A percentile compares a stretch with the other conserved stretches of the same genome.
phyloP scores from a whole-genome alignment of 768 basidiomycete species.

The Dioszegia aurantiaca region DNA sequence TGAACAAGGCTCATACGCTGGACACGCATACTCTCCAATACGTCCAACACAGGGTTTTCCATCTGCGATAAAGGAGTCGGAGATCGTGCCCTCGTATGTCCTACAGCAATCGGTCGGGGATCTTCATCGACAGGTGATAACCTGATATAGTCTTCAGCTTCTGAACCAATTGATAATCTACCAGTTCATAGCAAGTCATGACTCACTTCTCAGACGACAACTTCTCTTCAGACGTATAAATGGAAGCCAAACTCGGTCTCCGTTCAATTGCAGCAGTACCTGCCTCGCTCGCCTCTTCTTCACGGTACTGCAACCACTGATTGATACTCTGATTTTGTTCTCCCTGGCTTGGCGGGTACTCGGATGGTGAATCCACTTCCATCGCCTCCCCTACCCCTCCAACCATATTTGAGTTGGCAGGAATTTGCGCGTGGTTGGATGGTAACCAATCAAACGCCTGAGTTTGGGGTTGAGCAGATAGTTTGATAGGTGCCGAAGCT shows the following conservation, averaged over 20 bases:
- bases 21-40: conserved; percentile 90
- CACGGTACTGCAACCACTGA: conserved; percentile 7
- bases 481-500: conserved; percentile 1
- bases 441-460: conserved; percentile 1
- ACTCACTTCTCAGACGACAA: conserved; percentile 29
- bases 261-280: neutral
- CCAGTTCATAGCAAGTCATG: neutral
- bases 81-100: conserved; percentile 44
- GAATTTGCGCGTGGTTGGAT: neutral
- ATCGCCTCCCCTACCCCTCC: neutral
- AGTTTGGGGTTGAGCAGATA: neutral
- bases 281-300: neutral
- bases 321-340: neutral
- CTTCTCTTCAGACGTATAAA: conserved; percentile 29
- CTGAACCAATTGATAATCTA: neutral
- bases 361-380: conserved; percentile 11
- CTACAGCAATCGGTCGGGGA: conserved; percentile 55
- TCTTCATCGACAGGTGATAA: conserved; percentile 2
- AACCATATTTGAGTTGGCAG: neutral
- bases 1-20: conserved; percentile 97
- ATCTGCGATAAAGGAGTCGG: conserved; percentile 63
- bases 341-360: neutral
- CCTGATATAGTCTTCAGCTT: conserved; percentile 11
- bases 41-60: conserved; percentile 70
- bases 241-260: conserved; percentile 32